These are phyloP conservation scores for Hypoxylon subgilvum DNA, from an alignment of 495 filamentous ascomycete species.

Conservation along the genomic window DNA sequence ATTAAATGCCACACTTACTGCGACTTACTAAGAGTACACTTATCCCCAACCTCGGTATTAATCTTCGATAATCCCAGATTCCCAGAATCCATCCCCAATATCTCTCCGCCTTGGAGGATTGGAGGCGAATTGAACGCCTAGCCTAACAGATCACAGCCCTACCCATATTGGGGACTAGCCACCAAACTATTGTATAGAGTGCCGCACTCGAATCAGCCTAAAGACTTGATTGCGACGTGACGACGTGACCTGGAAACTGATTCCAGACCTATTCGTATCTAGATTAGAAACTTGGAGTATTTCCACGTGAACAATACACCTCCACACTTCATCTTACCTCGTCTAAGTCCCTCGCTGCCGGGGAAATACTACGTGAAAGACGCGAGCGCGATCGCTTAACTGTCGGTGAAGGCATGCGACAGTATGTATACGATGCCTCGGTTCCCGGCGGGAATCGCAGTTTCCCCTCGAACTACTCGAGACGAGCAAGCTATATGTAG, in stretches of 20 bases:
- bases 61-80: too few species aligned
- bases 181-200: too few species aligned
- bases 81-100: too few species aligned
- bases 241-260: background rate
- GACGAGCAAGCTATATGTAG: background rate
- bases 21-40: too few species aligned
- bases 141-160: constrained; percentile 14
- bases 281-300: constrained; percentile 9
- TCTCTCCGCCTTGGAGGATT: too few species aligned
- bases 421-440: background rate
- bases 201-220: constrained; percentile 10
- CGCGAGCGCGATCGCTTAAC: too few species aligned
- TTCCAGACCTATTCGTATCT: constrained; percentile 1
- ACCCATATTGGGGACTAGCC: constrained; percentile 10
- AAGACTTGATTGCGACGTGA: background rate
- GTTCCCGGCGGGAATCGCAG: constrained; percentile 3
- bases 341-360: too few species aligned
- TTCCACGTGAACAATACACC: constrained; percentile 4
- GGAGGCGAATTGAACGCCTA: too few species aligned
- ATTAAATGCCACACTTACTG: too few species aligned
- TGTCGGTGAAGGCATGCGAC: too few species aligned
- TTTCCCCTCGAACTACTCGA: background rate
- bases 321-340: constrained; percentile 8
- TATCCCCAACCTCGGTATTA: too few species aligned
- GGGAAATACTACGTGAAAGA: too few species aligned